phyloP scores from a whole-genome alignment of 495 filamentous ascomycete genomes.

The Neurospora sp. region DNA sequence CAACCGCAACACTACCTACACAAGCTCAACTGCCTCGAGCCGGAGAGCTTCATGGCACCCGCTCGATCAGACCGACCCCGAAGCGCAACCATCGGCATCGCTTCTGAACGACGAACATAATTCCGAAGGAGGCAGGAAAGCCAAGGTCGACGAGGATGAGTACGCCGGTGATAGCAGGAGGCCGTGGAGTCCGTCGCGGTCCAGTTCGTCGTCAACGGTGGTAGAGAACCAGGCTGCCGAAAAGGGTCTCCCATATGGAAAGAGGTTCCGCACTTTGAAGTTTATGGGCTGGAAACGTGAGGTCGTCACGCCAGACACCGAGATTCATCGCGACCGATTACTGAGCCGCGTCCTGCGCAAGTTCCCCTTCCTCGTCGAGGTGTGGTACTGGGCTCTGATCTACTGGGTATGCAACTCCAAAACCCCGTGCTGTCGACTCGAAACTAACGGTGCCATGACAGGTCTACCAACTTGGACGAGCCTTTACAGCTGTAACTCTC shows the following conservation, averaged over 20 bases:
- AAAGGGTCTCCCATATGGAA: slow-evolving; percentile 8
- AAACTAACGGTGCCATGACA: background rate
- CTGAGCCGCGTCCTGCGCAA: slow-evolving; percentile 46
- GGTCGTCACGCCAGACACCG: slow-evolving; percentile 20
- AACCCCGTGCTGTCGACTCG: background rate
- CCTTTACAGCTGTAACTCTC: slow-evolving; percentile 47
- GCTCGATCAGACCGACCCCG: slow-evolving; percentile 4
- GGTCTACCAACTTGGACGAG: slow-evolving; percentile 27
- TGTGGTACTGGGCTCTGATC: slow-evolving; percentile 71
- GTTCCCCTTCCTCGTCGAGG: slow-evolving; percentile 68
- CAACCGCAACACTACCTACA: slow-evolving; percentile 19
- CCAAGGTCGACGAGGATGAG: slow-evolving; percentile 1
- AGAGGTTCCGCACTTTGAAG: slow-evolving; percentile 10
- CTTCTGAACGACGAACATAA: background rate
- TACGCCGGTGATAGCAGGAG: background rate
- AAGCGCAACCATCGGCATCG: slow-evolving; percentile 5
- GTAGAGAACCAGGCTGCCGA: slow-evolving; percentile 5
- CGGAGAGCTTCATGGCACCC: slow-evolving; percentile 1
- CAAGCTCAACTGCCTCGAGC: background rate
- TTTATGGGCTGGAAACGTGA: slow-evolving; percentile 16
- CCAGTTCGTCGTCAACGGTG: background rate
- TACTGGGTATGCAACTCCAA: slow-evolving; percentile 50
- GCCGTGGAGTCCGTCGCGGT: background rate
- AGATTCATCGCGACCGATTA: slow-evolving; percentile 16
- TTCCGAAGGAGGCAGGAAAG: slow-evolving; percentile 10